These are phyloP conservation scores for Phytophthora pinifolia DNA, from an alignment of 352 stramenopile species.

Conservation along the genomic window DNA sequence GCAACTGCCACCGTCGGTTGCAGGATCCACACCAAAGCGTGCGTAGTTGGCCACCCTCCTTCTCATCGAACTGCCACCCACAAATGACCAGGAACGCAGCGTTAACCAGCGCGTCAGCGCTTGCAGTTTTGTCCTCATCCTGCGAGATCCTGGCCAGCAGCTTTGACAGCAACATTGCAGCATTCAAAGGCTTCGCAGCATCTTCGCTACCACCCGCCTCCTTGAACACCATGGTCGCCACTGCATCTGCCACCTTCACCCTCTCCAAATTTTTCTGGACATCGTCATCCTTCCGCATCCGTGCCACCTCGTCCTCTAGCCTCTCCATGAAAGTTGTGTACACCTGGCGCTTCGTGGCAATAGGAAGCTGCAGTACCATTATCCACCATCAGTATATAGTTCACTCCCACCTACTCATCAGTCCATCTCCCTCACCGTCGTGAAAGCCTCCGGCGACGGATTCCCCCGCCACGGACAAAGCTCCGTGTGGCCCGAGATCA, in stretches of 20 bases:
- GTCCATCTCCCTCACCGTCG: slow-evolving; percentile 32
- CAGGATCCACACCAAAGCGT: slow-evolving; percentile 42
- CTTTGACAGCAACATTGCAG: slow-evolving; percentile 14
- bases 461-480: slow-evolving; percentile 66
- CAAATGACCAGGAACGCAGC: slow-evolving; percentile 35
- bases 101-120: slow-evolving; percentile 24
- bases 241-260: slow-evolving; percentile 14
- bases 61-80: slow-evolving; percentile 42
- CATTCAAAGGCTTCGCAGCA: slow-evolving; percentile 1
- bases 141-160: slow-evolving; percentile 13
- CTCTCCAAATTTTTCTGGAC: slow-evolving; percentile 21
- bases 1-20: slow-evolving; percentile 40
- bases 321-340: slow-evolving; percentile 30
- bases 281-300: slow-evolving; percentile 16
- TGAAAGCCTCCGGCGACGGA: slow-evolving; percentile 56
- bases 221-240: slow-evolving; percentile 19
- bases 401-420: neutral
- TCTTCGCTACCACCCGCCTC: slow-evolving; percentile 8
- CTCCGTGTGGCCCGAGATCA: slow-evolving; percentile 41
- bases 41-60: slow-evolving; percentile 1
- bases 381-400: neutral
- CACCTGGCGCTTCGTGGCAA: slow-evolving; percentile 34
- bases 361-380: slow-evolving; percentile 29
- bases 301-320: slow-evolving; percentile 10
- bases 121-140: slow-evolving; percentile 5